A percentile compares a stretch with the other conserved stretches of the same genome.
phyloP scores from a whole-genome alignment of 495 filamentous ascomycete species.

The Penicillium nucicola region DNA sequence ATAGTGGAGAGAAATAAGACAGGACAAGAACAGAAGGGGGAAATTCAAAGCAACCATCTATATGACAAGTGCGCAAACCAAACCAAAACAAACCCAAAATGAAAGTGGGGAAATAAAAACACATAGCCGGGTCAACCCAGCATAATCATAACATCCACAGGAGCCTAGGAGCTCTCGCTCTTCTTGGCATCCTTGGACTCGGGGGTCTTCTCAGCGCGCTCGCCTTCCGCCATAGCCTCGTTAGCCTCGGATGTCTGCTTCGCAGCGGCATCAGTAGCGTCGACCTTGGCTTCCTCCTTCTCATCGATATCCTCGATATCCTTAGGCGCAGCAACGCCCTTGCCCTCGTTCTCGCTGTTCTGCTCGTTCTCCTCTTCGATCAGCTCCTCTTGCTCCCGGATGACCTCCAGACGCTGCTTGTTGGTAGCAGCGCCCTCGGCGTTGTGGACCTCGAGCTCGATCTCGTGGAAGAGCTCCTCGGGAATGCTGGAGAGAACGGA shows the following conservation, averaged over 20 bases:
- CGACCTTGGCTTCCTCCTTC: conserved; percentile 48
- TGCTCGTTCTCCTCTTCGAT: conserved; percentile 97
- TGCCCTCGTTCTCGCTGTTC: conserved; percentile 67
- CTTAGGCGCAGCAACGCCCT: conserved; percentile 54
- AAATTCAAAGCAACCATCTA: conserved; percentile 10
- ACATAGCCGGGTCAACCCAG: conserved; percentile 2
- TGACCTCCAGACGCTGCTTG: conserved; percentile 97
- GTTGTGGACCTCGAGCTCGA: conserved; percentile 96
- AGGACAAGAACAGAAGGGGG: conserved; percentile 20
- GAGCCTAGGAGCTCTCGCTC: conserved; percentile 21
- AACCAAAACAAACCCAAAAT: background rate
- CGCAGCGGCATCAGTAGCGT: conserved; percentile 19
- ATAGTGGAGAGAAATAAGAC: conserved; percentile 23
- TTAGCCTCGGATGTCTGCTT: conserved; percentile 39
- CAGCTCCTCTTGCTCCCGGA: conserved; percentile 97
- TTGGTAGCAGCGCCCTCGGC: conserved; percentile 97
- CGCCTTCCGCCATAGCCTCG: conserved; percentile 42
- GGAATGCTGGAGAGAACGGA: conserved; percentile 91
- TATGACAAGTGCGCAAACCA: conserved; percentile 5
- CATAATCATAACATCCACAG: conserved; percentile 4
- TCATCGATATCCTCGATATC: conserved; percentile 83
- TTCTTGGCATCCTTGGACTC: conserved; percentile 29
- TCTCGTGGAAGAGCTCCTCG: conserved; percentile 98
- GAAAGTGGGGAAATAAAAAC: background rate
- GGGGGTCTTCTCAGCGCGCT: conserved; percentile 28